Conservation (phyloP, 495 filamentous ascomycete species). For the Filosporella fistucella region DNA sequence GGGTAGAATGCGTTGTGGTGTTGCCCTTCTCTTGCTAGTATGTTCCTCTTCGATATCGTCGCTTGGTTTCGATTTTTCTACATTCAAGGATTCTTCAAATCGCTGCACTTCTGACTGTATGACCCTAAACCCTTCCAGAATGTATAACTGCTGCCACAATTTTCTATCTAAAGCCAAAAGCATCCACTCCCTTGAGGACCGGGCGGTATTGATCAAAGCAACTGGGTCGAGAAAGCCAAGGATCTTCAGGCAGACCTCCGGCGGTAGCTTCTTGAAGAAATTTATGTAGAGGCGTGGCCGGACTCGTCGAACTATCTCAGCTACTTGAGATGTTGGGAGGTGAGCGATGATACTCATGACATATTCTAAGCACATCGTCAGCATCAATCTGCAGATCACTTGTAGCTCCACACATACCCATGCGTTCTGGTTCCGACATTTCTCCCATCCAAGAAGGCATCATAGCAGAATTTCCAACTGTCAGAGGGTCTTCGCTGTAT, state of each 20-base stretch:
- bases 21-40: constrained; percentile 21
- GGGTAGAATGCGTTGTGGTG: constrained; percentile 22
- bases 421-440: constrained; percentile 40
- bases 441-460: constrained; percentile 34
- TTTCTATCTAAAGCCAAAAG: constrained; percentile 74
- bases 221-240: constrained; percentile 77
- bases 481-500: constrained; percentile 54
- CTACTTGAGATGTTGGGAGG: constrained; percentile 69
- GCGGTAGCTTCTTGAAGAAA: constrained; percentile 77
- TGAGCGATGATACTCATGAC: constrained; percentile 64
- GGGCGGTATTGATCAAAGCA: constrained; percentile 71
- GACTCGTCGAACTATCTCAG: constrained; percentile 70
- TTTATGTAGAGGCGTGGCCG: constrained; percentile 85
- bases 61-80: constrained; percentile 20
- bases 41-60: constrained; percentile 19
- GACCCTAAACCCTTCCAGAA: constrained; percentile 78
- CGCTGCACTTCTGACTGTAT: constrained; percentile 57
- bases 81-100: constrained; percentile 59
- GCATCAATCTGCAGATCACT: neutral
- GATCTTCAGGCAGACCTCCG: constrained; percentile 84
- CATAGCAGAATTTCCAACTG: constrained; percentile 13
- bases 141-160: constrained; percentile 80
- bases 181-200: constrained; percentile 78
- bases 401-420: constrained; percentile 29
- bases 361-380: constrained; percentile 39